Conservation (phyloP, 2,329 filamentous ascomycete species). For the Ceratocystis eucalypticola region DNA sequence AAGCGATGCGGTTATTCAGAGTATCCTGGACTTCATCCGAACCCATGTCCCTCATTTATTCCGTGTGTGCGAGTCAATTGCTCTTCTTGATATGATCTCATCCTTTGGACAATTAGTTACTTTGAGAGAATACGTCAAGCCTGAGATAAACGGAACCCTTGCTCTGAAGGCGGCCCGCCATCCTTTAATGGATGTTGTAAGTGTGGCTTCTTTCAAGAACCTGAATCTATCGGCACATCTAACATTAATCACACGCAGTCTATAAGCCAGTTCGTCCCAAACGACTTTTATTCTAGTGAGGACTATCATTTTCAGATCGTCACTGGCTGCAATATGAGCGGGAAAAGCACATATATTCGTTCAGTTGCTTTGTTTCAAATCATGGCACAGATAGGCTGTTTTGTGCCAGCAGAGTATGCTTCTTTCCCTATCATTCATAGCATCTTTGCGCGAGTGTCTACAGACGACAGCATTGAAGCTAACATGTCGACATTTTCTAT, state of each 20-base stretch:
- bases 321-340: conserved; percentile 96
- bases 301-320: conserved; percentile 82
- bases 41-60: conserved; percentile 61
- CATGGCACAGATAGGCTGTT: conserved; percentile 88
- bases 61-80: conserved; percentile 72
- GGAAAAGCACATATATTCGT: conserved; percentile 90
- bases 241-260: neutral
- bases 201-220: neutral
- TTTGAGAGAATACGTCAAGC: conserved; percentile 45
- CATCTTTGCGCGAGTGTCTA: conserved; percentile 75
- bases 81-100: conserved; percentile 72
- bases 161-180: conserved; percentile 65
- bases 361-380: conserved; percentile 71
- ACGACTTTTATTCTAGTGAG: conserved; percentile 74
- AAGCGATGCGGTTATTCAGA: conserved; percentile 63
- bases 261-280: conserved; percentile 60
- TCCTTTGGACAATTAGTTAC: conserved; percentile 65
- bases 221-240: too few species aligned
- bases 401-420: conserved; percentile 76
- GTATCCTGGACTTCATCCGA: conserved; percentile 59
- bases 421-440: conserved; percentile 67
- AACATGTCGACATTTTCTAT: conserved; percentile 88
- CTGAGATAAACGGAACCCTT: conserved; percentile 53
- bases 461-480: conserved; percentile 75
- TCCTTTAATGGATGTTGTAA: conserved; percentile 59